Percentiles rank a stretch among this genome's conserved stretches.
phyloP scores from a whole-genome alignment of 2,329 filamentous ascomycete genomes.

The Amauroascus verrucosus region DNA sequence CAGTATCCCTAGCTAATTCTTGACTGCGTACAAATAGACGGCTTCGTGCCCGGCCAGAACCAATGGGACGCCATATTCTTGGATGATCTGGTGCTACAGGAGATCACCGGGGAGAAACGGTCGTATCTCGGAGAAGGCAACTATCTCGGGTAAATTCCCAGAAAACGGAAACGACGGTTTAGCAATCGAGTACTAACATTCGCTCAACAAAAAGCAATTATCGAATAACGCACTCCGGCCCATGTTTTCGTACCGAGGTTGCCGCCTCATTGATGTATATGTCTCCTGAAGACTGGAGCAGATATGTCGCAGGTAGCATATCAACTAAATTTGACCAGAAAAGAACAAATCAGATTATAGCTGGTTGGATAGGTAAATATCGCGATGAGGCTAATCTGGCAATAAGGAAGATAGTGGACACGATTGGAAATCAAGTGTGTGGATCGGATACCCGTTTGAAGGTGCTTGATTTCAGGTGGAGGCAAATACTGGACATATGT shows the following conservation, averaged over 20 bases:
- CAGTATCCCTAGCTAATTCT: neutral
- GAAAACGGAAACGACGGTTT: neutral
- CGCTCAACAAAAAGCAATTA: constrained; percentile 26
- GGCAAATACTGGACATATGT: constrained; percentile 31
- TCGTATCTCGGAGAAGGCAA: constrained; percentile 29
- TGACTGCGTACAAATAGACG: constrained; percentile 24
- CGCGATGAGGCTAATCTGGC: constrained; percentile 26
- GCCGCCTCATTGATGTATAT: constrained; percentile 34
- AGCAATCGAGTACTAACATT: neutral
- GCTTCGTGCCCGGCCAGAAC: constrained; percentile 35
- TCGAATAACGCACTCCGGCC: constrained; percentile 29
- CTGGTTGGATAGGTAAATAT: constrained; percentile 30
- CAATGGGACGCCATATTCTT: constrained; percentile 33
- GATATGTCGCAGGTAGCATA: constrained; percentile 32
- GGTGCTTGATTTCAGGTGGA: constrained; percentile 30
- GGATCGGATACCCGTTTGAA: constrained; percentile 20
- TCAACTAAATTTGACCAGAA: constrained; percentile 23
- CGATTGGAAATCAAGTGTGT: neutral
- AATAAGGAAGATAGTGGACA: constrained; percentile 16
- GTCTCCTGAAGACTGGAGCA: constrained; percentile 30
- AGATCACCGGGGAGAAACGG: constrained; percentile 23
- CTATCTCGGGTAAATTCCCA: constrained; percentile 31
- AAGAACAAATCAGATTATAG: constrained; percentile 27
- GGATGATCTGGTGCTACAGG: constrained; percentile 33
- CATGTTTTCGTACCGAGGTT: constrained; percentile 37